These are phyloP conservation scores for Candida quercuum DNA, from an alignment of 805 yeast genomes.

Conservation along the genomic window DNA sequence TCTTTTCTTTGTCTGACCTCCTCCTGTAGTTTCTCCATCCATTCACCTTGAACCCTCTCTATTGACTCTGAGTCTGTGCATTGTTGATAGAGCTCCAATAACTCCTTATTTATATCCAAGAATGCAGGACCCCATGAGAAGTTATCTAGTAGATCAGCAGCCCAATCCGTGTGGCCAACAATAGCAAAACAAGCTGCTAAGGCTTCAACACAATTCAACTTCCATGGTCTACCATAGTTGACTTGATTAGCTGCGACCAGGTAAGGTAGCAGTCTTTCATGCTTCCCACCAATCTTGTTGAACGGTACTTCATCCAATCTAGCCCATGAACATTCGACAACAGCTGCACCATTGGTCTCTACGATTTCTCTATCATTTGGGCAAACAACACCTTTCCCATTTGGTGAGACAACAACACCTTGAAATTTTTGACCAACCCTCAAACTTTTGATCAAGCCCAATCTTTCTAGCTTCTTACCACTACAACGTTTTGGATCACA, in stretches of 20 bases:
- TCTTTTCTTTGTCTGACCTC: conserved; percentile 61
- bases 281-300: conserved; percentile 81
- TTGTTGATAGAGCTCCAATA: conserved; percentile 64
- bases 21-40: conserved; percentile 62
- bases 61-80: conserved; percentile 83
- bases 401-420: conserved; percentile 90
- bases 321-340: conserved; percentile 99
- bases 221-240: conserved; percentile 95
- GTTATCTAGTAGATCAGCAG: conserved; percentile 63
- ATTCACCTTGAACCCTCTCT: conserved; percentile 62
- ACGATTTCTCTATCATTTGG: conserved; percentile 80
- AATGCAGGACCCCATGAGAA: conserved; percentile 95
- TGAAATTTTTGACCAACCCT: conserved; percentile 91
- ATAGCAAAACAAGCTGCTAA: conserved; percentile 95
- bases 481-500: conserved; percentile 98
- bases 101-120: conserved; percentile 72
- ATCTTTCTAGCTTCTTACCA: conserved; percentile 87
- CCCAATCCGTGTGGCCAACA: conserved; percentile 89
- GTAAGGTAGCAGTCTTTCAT: conserved; percentile 85
- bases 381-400: conserved; percentile 84
- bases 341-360: conserved; percentile 85
- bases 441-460: conserved; percentile 74
- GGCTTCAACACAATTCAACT: conserved; percentile 93
- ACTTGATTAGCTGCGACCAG: conserved; percentile 96
- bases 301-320: conserved; percentile 96